These are phyloP conservation scores for Achlya hypogyna DNA, from an alignment of 352 stramenopile genomes.

Conservation along the genomic window DNA sequence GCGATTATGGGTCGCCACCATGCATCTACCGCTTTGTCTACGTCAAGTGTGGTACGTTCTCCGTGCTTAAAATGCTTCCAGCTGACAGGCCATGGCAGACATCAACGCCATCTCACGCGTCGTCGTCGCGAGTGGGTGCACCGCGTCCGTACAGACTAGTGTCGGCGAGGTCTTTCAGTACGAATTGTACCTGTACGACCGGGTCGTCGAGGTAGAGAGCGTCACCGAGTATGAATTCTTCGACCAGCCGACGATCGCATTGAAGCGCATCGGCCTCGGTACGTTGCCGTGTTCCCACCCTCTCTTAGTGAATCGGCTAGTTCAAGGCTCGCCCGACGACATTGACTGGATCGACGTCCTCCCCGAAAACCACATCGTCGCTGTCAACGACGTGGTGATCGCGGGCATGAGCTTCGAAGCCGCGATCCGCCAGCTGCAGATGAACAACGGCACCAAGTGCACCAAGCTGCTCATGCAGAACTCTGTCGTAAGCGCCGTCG, in stretches of 20 bases:
- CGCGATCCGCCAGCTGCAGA: conserved; percentile 66
- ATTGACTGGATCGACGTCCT: conserved; percentile 77
- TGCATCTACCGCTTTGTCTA: conserved; percentile 79
- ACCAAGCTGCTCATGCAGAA: conserved; percentile 85
- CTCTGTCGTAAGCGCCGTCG: conserved; percentile 41
- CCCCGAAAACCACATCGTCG: conserved; percentile 79
- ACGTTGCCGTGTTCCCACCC: neutral
- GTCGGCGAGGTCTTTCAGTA: conserved; percentile 85
- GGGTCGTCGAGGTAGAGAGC: conserved; percentile 81
- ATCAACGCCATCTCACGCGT: conserved; percentile 78
- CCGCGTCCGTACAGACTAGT: conserved; percentile 69
- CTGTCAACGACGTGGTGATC: conserved; percentile 80
- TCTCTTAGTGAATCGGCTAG: neutral
- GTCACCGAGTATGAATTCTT: conserved; percentile 82
- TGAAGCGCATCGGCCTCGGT: conserved; percentile 79
- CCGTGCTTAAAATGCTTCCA: too few species aligned
- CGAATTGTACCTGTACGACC: conserved; percentile 79
- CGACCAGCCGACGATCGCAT: conserved; percentile 73
- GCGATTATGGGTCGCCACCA: conserved; percentile 47
- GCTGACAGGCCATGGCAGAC: conserved; percentile 29
- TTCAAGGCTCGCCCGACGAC: conserved; percentile 34
- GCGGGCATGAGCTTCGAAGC: conserved; percentile 74
- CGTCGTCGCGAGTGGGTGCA: conserved; percentile 80
- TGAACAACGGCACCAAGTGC: conserved; percentile 80
- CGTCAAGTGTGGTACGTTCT: conserved; percentile 52